phyloP scores from a whole-genome alignment of 2,329 filamentous ascomycete genomes.

The Fusarium sp. region DNA sequence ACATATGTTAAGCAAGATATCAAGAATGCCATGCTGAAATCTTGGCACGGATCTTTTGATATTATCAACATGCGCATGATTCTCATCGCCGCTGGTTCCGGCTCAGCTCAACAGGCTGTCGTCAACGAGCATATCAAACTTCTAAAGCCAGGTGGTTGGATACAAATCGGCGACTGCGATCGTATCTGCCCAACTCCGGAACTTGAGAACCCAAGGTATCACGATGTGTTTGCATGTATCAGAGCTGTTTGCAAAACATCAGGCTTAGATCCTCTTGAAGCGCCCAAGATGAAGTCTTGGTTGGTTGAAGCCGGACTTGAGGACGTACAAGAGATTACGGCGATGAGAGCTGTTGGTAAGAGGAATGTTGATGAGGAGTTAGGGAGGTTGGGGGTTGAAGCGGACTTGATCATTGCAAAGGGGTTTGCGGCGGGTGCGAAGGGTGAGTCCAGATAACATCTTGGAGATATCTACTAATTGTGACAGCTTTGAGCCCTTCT shows the following conservation, averaged over 20 bases:
- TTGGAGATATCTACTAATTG: fast-evolving
- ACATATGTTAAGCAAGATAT: constrained; percentile 1
- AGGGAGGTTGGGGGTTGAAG: not conserved
- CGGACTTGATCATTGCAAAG: constrained; percentile 4
- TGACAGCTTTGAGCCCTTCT: not conserved
- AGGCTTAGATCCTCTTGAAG: constrained; percentile 1
- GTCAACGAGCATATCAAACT: no score
- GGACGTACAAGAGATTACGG: not conserved
- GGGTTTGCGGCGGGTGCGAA: constrained; percentile 15
- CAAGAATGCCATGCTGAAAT: no score
- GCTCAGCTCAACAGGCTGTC: not conserved
- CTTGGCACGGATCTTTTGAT: not conserved
- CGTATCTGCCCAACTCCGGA: constrained; percentile 1
- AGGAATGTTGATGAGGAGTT: not conserved
- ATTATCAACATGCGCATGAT: constrained; percentile 20
- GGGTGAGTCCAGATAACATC: not conserved
- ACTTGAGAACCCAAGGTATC: not conserved
- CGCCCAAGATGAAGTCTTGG: constrained; percentile 16
- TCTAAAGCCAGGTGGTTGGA: constrained; percentile 13
- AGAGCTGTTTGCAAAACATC: constrained; percentile 4
- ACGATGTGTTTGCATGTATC: constrained; percentile 11
- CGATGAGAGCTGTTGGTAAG: constrained; percentile 2
- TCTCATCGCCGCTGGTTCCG: constrained; percentile 9
- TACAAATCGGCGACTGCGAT: constrained; percentile 16
- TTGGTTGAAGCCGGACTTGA: not conserved